phyloP scores from a whole-genome alignment of 2,329 filamentous ascomycete species.

The Eutypa lata region DNA sequence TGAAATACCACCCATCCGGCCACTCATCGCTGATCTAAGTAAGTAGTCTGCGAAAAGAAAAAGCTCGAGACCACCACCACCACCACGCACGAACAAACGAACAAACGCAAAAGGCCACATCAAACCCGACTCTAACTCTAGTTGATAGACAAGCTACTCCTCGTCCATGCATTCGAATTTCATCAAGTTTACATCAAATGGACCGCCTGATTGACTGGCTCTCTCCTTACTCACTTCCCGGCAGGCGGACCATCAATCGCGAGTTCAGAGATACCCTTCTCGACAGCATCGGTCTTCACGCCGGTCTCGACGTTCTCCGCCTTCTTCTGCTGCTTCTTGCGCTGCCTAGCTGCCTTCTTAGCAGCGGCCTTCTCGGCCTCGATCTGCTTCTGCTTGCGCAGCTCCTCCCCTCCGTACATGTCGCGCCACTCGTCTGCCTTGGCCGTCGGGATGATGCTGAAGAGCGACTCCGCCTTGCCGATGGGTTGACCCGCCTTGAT shows the following conservation, averaged over 20 bases:
- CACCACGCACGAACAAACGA: too few relatives aligned
- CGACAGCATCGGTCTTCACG: background rate
- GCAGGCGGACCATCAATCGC: background rate
- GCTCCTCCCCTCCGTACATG: slow-evolving; percentile 59
- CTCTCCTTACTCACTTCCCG: background rate
- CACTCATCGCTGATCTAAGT: background rate
- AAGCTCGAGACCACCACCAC: too few relatives aligned
- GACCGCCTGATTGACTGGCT: too few relatives aligned
- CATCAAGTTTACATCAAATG: too few relatives aligned
- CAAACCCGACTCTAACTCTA: too few relatives aligned
- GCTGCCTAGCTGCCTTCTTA: slow-evolving; percentile 36
- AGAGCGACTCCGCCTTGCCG: slow-evolving; percentile 74
- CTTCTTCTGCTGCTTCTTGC: background rate
- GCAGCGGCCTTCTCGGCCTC: slow-evolving; percentile 47
- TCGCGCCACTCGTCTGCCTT: slow-evolving; percentile 83
- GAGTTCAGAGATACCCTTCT: background rate
- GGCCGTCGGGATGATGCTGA: slow-evolving; percentile 76
- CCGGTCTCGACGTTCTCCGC: background rate
- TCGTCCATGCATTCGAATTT: too few relatives aligned
- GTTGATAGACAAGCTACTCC: too few relatives aligned
- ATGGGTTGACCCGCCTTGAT: slow-evolving; percentile 76
- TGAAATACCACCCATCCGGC: too few relatives aligned
- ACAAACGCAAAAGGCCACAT: too few relatives aligned
- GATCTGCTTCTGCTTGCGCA: background rate
- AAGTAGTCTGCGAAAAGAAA: too few relatives aligned